Conservation (phyloP, 1,139 yeast genomes). For the Nakaseomyces delphensis region DNA sequence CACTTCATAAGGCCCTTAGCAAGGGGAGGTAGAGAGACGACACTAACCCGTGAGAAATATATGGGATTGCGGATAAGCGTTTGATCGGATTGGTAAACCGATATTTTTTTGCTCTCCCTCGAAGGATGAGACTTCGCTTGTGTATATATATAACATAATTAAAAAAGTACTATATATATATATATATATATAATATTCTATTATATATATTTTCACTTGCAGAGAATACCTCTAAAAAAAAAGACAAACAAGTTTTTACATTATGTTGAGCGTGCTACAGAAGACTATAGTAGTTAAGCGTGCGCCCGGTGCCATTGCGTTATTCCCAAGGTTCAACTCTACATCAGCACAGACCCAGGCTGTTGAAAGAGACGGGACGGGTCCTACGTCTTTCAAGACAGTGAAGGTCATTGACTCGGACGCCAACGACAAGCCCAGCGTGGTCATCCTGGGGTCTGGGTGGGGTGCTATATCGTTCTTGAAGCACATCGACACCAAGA, state of each 20-base stretch:
- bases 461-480: slow-evolving; percentile 88
- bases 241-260: background rate
- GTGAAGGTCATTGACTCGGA: slow-evolving; percentile 32
- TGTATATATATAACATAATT: too few relatives aligned
- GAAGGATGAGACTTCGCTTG: too few relatives aligned
- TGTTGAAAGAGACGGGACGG: slow-evolving; percentile 23
- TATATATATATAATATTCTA: too few relatives aligned
- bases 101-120: background rate
- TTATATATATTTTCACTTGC: too few relatives aligned
- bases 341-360: slow-evolving; percentile 6
- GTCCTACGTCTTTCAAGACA: slow-evolving; percentile 36
- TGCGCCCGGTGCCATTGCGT: slow-evolving; percentile 5
- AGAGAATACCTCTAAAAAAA: too few relatives aligned
- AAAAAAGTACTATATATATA: too few relatives aligned
- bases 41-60: too few relatives aligned
- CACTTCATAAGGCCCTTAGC: too few relatives aligned
- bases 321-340: slow-evolving; percentile 6
- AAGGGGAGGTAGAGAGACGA: too few relatives aligned
- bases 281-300: slow-evolving; percentile 3
- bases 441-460: slow-evolving; percentile 83
- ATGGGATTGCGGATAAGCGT: background rate
- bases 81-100: slow-evolving; percentile 1
- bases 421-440: slow-evolving; percentile 31
- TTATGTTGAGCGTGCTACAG: slow-evolving; percentile 2
- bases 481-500: slow-evolving; percentile 77